A percentile compares a stretch with the other conserved stretches of the same genome.
These are phyloP conservation scores for Sphenostylis stenocarpa DNA, from an alignment of 306 rosid genomes.

Conservation along the genomic window DNA sequence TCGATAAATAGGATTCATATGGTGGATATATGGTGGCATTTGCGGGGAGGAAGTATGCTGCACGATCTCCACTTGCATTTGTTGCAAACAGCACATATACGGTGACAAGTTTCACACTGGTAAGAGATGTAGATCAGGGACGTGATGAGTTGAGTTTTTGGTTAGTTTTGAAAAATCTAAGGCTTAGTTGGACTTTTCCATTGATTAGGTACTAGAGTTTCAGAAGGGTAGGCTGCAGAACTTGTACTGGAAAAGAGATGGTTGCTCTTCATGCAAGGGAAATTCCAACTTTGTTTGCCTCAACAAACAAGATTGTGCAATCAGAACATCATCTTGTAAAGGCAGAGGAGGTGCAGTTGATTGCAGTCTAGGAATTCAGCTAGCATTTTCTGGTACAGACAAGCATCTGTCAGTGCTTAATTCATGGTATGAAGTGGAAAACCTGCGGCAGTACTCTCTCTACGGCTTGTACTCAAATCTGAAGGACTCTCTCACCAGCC, in stretches of 20 bases:
- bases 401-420: constrained; percentile 65
- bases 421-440: constrained; percentile 78
- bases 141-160: not conserved
- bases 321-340: constrained; percentile 56
- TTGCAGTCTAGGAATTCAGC: constrained; percentile 70
- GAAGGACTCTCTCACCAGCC: constrained; percentile 62
- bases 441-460: constrained; percentile 66
- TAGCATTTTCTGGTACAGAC: constrained; percentile 72
- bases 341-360: constrained; percentile 65
- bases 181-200: constrained; percentile 24
- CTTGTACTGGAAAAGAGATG: constrained; percentile 72
- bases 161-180: not conserved
- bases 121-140: constrained; percentile 30
- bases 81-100: constrained; percentile 58
- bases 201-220: constrained; percentile 65
- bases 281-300: constrained; percentile 65
- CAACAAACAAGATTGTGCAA: constrained; percentile 70
- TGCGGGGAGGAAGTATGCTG: constrained; percentile 69
- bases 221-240: constrained; percentile 74
- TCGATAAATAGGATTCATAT: constrained; percentile 44
- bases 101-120: constrained; percentile 71
- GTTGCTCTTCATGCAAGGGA: constrained; percentile 58
- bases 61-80: constrained; percentile 65
- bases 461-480: constrained; percentile 67
- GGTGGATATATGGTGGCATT: constrained; percentile 83